These are phyloP conservation scores for Hypomyces rosellus DNA, from an alignment of 2,329 filamentous ascomycete species.

Conservation along the genomic window DNA sequence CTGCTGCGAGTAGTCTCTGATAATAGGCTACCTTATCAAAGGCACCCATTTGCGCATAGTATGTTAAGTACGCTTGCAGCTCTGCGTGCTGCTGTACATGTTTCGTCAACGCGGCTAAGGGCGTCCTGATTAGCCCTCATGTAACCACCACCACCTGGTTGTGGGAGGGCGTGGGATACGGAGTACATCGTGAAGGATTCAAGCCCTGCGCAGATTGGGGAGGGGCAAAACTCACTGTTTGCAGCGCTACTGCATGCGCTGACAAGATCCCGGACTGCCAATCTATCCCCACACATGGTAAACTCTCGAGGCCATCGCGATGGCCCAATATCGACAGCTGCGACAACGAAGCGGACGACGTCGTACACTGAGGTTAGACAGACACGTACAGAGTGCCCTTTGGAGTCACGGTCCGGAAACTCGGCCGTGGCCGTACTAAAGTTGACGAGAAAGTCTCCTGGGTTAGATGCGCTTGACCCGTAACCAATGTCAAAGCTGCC, in stretches of 20 bases:
- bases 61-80: conserved; percentile 33
- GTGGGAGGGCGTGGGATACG: background rate
- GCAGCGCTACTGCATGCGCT: conserved; percentile 41
- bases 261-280: conserved; percentile 56
- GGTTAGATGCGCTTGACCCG: conserved; percentile 45
- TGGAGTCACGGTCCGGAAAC: conserved; percentile 49
- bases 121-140: conserved; percentile 5
- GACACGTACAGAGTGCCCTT: conserved; percentile 46
- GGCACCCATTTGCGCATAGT: conserved; percentile 42
- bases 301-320: conserved; percentile 62
- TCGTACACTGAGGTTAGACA: conserved; percentile 66
- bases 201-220: conserved; percentile 6
- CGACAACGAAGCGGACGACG: conserved; percentile 63
- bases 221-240: conserved; percentile 34
- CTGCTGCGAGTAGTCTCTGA: conserved; percentile 60
- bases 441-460: conserved; percentile 63
- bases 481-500: conserved; percentile 51
- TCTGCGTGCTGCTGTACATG: conserved; percentile 34
- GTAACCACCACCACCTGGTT: conserved; percentile 7
- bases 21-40: conserved; percentile 46
- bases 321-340: conserved; percentile 57
- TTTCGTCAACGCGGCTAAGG: conserved; percentile 34
- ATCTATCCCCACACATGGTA: conserved; percentile 60
- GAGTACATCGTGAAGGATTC: background rate
- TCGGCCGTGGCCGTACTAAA: conserved; percentile 51